Evolutionary conservation across 1,284 basidiomycete species (phyloP).

Genomic region (Laetiporus sulphureus): DNA sequence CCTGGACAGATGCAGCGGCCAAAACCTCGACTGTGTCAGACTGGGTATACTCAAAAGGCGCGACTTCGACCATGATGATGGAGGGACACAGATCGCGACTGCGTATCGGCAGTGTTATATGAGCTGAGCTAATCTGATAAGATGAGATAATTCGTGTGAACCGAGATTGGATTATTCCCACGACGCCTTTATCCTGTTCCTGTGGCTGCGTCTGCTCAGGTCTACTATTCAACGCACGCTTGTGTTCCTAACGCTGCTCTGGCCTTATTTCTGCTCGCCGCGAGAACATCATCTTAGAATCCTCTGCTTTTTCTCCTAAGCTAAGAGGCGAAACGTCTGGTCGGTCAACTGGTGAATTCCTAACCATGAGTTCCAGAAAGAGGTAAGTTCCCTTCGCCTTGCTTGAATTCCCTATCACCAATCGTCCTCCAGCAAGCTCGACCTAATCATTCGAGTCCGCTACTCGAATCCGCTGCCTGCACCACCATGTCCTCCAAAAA

Average conservation of each 20-base stretch:
- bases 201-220: too few relatives aligned
- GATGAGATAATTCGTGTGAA: too few relatives aligned
- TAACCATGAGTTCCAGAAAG: conserved; percentile 21
- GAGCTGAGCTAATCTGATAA: conserved; percentile 15
- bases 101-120: too few relatives aligned
- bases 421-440: conserved; percentile 54
- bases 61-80: conserved; percentile 2
- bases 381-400: conserved; percentile 8
- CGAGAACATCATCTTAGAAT: too few relatives aligned
- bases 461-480: conserved; percentile 90
- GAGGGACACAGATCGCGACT: conserved; percentile 4
- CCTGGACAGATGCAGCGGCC: background rate
- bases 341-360: too few relatives aligned
- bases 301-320: too few relatives aligned
- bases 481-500: conserved; percentile 92
- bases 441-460: conserved; percentile 86
- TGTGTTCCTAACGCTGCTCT: too few relatives aligned
- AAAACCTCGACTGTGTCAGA: background rate
- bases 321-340: too few relatives aligned
- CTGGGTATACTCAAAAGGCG: background rate
- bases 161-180: too few relatives aligned
- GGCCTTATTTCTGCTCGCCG: too few relatives aligned
- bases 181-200: too few relatives aligned
- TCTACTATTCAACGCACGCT: too few relatives aligned
- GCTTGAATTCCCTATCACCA: background rate